Evolutionary conservation across 2,329 filamentous ascomycete genomes (phyloP).

Genomic region (Aspergillus sp.): DNA sequence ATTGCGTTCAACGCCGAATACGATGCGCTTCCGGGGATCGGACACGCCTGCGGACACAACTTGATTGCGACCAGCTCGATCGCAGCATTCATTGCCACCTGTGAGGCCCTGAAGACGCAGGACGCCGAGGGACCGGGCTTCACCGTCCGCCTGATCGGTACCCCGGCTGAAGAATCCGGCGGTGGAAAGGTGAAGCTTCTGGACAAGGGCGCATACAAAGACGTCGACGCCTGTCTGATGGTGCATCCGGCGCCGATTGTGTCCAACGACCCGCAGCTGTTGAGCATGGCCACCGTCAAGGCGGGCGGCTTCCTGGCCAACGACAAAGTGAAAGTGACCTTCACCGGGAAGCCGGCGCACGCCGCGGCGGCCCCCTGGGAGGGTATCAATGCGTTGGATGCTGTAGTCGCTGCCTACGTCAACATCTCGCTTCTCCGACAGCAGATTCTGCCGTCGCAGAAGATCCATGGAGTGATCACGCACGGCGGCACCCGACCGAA

Average conservation of each 20-base stretch:
- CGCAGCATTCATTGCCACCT: constrained; percentile 34
- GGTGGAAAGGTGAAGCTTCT: constrained; percentile 41
- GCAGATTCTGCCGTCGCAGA: constrained; percentile 52
- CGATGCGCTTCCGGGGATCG: constrained; percentile 36
- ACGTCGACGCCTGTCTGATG: constrained; percentile 42
- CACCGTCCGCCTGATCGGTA: constrained; percentile 34
- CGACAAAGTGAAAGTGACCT: constrained; percentile 36
- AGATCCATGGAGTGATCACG: constrained; percentile 53
- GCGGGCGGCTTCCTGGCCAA: constrained; percentile 30
- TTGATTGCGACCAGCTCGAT: constrained; percentile 33
- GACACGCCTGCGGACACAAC: constrained; percentile 38
- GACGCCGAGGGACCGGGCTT: constrained; percentile 17
- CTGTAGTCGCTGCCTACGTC: constrained; percentile 47
- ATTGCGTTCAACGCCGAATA: constrained; percentile 39
- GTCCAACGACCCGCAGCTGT: constrained; percentile 18
- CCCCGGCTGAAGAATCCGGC: constrained; percentile 34
- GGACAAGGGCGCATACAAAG: constrained; percentile 40
- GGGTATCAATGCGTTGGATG: constrained; percentile 59
- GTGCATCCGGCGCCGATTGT: constrained; percentile 34
- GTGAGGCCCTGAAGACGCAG: constrained; percentile 27
- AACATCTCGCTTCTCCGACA: constrained; percentile 53
- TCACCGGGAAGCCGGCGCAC: constrained; percentile 54
- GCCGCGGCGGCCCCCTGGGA: constrained; percentile 57
- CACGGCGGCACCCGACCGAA: constrained; percentile 55
- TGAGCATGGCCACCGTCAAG: constrained; percentile 22